Evolutionary conservation across 192 early-diverging fungal species (phyloP).

Genomic region (Backusella psychrophila): DNA sequence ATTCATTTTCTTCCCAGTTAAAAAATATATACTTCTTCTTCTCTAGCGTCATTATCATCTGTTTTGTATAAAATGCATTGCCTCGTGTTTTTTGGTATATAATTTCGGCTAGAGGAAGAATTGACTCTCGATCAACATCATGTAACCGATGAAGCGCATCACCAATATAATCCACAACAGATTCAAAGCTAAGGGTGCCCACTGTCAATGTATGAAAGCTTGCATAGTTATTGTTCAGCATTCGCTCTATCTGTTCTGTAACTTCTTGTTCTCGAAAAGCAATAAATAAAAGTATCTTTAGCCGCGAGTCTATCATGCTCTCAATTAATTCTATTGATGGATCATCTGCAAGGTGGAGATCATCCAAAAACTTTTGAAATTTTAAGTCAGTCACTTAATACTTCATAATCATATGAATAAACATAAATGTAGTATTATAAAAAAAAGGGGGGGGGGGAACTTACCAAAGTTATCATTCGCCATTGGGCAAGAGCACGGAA

Average conservation of each 20-base stretch:
- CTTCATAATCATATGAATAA: background rate
- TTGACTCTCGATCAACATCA: background rate
- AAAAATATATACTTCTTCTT: conserved; percentile 36
- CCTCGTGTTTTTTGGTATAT: conserved; percentile 28
- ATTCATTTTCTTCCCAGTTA: conserved; percentile 33
- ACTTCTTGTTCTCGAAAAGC: conserved; percentile 25
- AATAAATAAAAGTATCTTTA: conserved; percentile 25
- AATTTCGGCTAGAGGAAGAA: conserved; percentile 22
- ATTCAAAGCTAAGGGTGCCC: conserved; percentile 14
- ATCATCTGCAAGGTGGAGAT: conserved; percentile 34
- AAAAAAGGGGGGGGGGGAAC: background rate
- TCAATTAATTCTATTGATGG: conserved; percentile 29
- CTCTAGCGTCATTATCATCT: conserved; percentile 18
- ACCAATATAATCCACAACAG: conserved; percentile 22
- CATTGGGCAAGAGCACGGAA: conserved; percentile 25
- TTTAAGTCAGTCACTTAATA: background rate
- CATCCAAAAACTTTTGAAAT: conserved; percentile 27
- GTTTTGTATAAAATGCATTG: conserved; percentile 29
- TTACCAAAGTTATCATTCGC: conserved; percentile 33
- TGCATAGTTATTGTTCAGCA: conserved; percentile 15
- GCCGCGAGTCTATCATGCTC: conserved; percentile 16
- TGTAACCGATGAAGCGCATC: conserved; percentile 19
- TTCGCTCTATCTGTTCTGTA: background rate
- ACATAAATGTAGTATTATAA: background rate
- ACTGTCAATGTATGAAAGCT: conserved; percentile 9